Evolutionary conservation across 1,139 yeast genomes (phyloP), one percentile per base, ranked within the genome.

Genomic region (Saccharomyces hybrid): DNA sequence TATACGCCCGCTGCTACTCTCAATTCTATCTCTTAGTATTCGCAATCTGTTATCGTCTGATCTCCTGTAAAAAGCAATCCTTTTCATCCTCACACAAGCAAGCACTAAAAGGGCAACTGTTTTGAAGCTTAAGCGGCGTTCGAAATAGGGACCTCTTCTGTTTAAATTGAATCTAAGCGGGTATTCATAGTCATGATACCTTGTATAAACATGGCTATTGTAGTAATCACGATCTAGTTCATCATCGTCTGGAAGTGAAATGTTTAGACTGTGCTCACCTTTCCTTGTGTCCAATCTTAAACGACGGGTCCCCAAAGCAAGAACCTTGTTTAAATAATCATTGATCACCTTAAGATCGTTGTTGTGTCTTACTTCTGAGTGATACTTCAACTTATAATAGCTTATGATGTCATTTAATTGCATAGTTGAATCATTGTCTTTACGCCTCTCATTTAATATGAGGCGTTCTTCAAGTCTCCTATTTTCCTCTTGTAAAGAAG

Each of bases 311-410:
- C 68, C 61, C n/a, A 67, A 66, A 38, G 61, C 60, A 41, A 69
- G 53, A n/a, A 68, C 67, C 13, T 64, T 62, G 51, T 67, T 65
- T 52, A 68, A 53, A 51, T 69, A 69, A 28, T 65, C 66, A 46
- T 66, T 67, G 57, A 67, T 61, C 14, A 67, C 64, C 23, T 56
- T 60, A 28, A 67, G 52, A 52, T 67, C 71, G 52, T 67, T 66
- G 51, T 66, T 68, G 41, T 62, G 65, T 52, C 57, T 59, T 4
- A 64, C 66, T 51, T 68, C 72, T n/a, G 56, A 59, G 51, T 66
- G 59, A 46, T 66, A 68, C 50, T 64, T 65, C 38, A 67, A 55
- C 46, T 62, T 64, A 51, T 68, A 68, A 53, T 62, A 67, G 54
- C 32, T 31, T 14, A 28, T 23, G 16, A 28, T 8, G 42, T 31